Evolutionary conservation across 768 basidiomycete species (phyloP), one percentile per base, ranked within the genome.

Genomic region (Suillus americanus): DNA sequence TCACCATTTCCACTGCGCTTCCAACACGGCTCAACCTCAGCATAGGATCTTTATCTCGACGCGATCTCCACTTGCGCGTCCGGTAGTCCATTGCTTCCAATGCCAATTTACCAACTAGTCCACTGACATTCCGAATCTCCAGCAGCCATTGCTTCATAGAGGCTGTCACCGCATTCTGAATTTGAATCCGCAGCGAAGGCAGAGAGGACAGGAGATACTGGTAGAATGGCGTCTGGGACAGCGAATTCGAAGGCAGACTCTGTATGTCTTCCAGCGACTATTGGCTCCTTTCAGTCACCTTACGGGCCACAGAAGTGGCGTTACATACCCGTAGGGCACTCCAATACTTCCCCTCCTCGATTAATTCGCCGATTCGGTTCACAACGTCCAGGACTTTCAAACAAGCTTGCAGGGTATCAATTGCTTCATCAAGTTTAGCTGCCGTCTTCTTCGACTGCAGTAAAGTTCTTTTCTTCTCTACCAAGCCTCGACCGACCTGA

Each of bases 71-170:
- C 66, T 91, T 86, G 71, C 90, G 83, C 23, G 87, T 87, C 35
- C 97, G 86, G 33, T 79, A 73, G 60, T 95, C 92, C 94, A 99
- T 98, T 16, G 88, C 87, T 68, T 98, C 95, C 51, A 95, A 84
- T 3, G 96, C 96, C 4, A 93, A 84, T 67, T 83, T 84, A 5
- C 97, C 97, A 8, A 99, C 92, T 60, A 89, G 85, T 2, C 89
- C 87, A 61, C 92, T 93, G 64, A 91, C 84, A 69, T 97, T 95
- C 64, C 97, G 82, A 61, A 98, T 95, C 71, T 99, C 96, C 56
- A 97, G 85, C 33, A 99, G 79, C 97, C 97, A 99, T 67, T 97
- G 91, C 72, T 98, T 99, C 81, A 93, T 90, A 5, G 95, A 94
- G 0, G 94, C 94, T 4, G 94, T 96, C 5, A 98, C 97, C 1